Conservation (phyloP, 768 basidiomycete species). For the Cyclocybe cylindracea region DNA sequence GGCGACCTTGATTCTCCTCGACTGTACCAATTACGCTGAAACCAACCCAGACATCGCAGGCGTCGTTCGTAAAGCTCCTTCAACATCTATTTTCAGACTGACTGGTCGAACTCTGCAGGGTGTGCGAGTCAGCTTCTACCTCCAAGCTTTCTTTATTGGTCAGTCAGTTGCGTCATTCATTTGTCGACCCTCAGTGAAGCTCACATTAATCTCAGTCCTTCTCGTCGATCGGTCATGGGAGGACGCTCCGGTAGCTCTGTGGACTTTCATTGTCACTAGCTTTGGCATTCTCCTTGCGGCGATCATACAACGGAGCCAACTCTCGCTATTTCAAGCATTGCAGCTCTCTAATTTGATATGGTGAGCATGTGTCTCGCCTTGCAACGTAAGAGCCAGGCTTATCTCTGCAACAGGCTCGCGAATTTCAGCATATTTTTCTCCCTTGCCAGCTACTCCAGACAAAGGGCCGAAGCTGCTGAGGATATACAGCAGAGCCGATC, state of each 20-base stretch:
- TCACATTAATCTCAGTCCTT: slow-evolving; percentile 24
- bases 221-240: slow-evolving; percentile 42
- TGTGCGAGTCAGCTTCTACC: slow-evolving; percentile 35
- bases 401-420: slow-evolving; percentile 31
- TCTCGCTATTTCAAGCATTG: slow-evolving; percentile 41
- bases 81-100: not conserved
- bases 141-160: slow-evolving; percentile 27
- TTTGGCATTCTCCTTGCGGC: slow-evolving; percentile 41
- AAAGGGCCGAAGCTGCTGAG: slow-evolving; percentile 14
- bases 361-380: slow-evolving; percentile 14
- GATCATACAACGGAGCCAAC: slow-evolving; percentile 28
- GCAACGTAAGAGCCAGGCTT: not conserved
- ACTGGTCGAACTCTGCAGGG: slow-evolving; percentile 19
- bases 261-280: slow-evolving; percentile 44
- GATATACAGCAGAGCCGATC: slow-evolving; percentile 17
- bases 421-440: slow-evolving; percentile 44
- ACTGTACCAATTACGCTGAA: slow-evolving; percentile 17
- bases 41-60: slow-evolving; percentile 37
- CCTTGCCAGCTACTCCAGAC: slow-evolving; percentile 41
- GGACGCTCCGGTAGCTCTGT: slow-evolving; percentile 39
- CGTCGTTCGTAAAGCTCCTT: slow-evolving; percentile 17
- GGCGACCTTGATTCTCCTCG: not conserved
- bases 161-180: not conserved
- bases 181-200: not conserved
- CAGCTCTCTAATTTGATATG: slow-evolving; percentile 44